Evolutionary conservation across 208 protist species (phyloP).

Genomic region (Leishmania major): DNA sequence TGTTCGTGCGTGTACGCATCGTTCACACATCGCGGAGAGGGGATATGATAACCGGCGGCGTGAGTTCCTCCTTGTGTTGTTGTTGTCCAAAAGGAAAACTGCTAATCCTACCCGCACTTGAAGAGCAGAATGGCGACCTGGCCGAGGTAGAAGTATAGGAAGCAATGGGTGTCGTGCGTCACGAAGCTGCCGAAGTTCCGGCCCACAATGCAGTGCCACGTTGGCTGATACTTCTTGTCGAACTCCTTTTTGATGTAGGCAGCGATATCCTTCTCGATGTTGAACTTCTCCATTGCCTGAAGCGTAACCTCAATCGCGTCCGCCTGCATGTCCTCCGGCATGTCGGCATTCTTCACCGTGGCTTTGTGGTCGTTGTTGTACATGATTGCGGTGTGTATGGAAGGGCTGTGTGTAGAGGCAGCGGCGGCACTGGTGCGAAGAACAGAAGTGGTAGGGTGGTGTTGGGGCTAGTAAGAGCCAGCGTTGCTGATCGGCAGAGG

Average conservation of each 20-base stretch:
- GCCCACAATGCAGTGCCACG: slow-evolving; percentile 99
- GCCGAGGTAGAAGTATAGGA: slow-evolving; percentile 99
- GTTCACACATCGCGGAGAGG: neutral
- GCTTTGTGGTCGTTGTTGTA: slow-evolving; percentile 85
- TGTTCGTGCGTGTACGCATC: neutral
- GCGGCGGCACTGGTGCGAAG: neutral
- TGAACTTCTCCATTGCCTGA: slow-evolving; percentile 99
- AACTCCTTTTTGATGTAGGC: slow-evolving; percentile 99
- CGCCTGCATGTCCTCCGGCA: slow-evolving; percentile 97
- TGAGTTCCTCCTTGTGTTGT: neutral
- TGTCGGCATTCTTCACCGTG: slow-evolving; percentile 96
- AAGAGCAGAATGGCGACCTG: slow-evolving; percentile 99
- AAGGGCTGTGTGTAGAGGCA: neutral
- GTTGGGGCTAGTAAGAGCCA: too few relatives aligned
- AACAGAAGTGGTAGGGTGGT: neutral
- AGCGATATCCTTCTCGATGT: slow-evolving; percentile 99
- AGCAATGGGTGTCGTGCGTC: slow-evolving; percentile 99
- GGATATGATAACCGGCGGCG: neutral
- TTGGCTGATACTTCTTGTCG: slow-evolving; percentile 99
- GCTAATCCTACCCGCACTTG: slow-evolving; percentile 68
- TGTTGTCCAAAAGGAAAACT: neutral
- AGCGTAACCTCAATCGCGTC: slow-evolving; percentile 98
- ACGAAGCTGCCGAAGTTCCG: slow-evolving; percentile 99
- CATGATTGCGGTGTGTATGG: slow-evolving; percentile 10
- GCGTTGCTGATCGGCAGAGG: neutral